These are phyloP conservation scores for Lagenaria siceraria DNA, from an alignment of 306 rosid species.

Conservation along the genomic window DNA sequence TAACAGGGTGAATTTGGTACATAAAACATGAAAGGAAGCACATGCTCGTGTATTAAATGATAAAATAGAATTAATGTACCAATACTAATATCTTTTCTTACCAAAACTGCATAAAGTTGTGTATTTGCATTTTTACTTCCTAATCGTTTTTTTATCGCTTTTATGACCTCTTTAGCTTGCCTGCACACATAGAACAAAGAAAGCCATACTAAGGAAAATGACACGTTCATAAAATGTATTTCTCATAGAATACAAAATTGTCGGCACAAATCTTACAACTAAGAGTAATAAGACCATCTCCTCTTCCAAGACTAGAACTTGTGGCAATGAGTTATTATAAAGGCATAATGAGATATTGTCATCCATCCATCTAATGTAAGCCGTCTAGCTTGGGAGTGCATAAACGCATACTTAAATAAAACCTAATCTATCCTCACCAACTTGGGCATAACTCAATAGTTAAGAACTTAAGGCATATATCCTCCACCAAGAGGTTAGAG, in stretches of 20 bases:
- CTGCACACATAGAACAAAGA: constrained; percentile 25
- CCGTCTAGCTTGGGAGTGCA: not conserved
- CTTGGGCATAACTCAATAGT: no score
- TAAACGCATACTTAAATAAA: not conserved
- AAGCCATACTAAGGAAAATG: not conserved
- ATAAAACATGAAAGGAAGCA: not conserved
- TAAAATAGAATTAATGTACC: not conserved
- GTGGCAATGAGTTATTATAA: not conserved
- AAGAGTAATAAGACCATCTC: not conserved
- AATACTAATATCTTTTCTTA: constrained; percentile 23
- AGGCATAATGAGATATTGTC: not conserved
- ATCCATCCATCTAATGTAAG: not conserved
- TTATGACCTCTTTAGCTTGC: constrained; percentile 63
- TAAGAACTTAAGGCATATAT: no score
- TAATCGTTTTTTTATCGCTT: constrained; percentile 71
- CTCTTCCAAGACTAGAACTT: not conserved
- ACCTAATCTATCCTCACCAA: not conserved
- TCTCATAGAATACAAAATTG: not conserved
- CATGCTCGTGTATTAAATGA: not conserved
- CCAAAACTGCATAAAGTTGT: constrained; percentile 75
- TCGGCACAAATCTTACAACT: not conserved
- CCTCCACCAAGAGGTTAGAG: no score
- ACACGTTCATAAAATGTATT: not conserved
- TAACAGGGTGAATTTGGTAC: not conserved
- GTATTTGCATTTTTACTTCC: constrained; percentile 58